Conservation (phyloP, 176 grass and related monocot species). For the Oryza brachyantha region DNA sequence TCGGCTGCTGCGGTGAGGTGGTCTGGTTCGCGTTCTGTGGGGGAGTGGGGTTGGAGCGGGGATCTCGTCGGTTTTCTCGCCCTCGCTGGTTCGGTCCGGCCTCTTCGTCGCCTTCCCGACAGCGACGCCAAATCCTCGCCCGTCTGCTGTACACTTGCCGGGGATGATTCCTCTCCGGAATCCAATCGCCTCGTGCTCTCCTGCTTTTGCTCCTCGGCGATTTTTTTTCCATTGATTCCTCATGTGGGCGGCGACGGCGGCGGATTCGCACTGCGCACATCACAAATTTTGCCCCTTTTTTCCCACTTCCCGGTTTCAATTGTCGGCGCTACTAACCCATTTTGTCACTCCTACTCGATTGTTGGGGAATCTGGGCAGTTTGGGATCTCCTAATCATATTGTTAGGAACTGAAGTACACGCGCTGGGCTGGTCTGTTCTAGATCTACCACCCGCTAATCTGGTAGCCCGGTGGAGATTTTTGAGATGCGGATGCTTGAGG, state of each 20-base stretch:
- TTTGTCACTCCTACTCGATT: no score
- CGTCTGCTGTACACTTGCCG: background rate
- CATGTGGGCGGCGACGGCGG: no score
- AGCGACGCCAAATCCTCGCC: background rate
- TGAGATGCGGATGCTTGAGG: background rate
- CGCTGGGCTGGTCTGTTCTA: background rate
- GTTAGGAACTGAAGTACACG: no score
- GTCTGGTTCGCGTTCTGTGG: no score
- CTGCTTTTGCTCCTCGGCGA: no score
- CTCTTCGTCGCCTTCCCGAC: background rate
- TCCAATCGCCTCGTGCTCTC: background rate
- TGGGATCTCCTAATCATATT: no score
- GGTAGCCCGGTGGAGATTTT: background rate
- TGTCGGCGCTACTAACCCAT: no score
- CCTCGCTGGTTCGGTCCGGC: no score
- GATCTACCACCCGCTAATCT: background rate
- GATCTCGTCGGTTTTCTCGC: background rate
- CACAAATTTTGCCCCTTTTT: background rate
- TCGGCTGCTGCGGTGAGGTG: background rate
- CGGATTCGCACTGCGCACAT: background rate
- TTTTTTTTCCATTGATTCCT: no score
- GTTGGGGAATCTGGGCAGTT: background rate
- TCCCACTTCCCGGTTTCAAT: background rate
- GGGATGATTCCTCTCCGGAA: background rate
- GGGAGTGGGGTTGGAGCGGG: no score